Evolutionary conservation across 441 rosid species (phyloP).

Genomic region (Manihot esculenta): DNA sequence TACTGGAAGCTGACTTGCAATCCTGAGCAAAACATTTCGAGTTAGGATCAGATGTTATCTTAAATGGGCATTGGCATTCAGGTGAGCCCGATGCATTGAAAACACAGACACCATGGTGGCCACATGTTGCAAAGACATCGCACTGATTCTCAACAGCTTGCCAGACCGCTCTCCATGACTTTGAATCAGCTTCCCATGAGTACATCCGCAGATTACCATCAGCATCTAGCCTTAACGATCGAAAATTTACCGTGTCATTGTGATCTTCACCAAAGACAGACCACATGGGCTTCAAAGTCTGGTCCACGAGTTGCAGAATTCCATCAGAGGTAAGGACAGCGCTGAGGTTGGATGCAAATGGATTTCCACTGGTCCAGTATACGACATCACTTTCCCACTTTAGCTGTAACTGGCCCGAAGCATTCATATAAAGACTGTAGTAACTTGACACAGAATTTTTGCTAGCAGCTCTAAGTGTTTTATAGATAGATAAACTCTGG

Average conservation of each 20-base stretch:
- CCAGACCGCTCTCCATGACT: conserved; percentile 77
- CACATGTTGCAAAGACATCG: conserved; percentile 77
- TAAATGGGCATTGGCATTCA: conserved; percentile 57
- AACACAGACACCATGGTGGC: conserved; percentile 57
- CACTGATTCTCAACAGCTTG: conserved; percentile 91
- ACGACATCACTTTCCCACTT: conserved; percentile 65
- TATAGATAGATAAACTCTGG: conserved; percentile 45
- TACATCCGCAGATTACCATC: conserved; percentile 85
- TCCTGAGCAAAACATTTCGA: conserved; percentile 49
- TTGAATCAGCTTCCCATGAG: conserved; percentile 53
- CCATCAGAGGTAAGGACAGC: conserved; percentile 65
- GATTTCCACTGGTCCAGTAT: conserved; percentile 55
- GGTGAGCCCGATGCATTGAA: conserved; percentile 47
- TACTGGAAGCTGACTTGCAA: conserved; percentile 39
- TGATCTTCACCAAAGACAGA: conserved; percentile 73
- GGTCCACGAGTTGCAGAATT: conserved; percentile 46
- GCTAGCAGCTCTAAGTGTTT: conserved; percentile 60
- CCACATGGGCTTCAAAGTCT: conserved; percentile 44
- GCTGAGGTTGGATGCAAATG: conserved; percentile 38
- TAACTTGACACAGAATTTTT: conserved; percentile 59
- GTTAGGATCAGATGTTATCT: conserved; percentile 26
- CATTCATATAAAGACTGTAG: conserved; percentile 61
- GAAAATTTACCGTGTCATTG: conserved; percentile 48
- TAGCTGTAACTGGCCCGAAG: conserved; percentile 54
- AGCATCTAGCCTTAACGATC: conserved; percentile 65